phyloP scores from a whole-genome alignment of 305 asterid genomes.

The Ajuga reptans region DNA sequence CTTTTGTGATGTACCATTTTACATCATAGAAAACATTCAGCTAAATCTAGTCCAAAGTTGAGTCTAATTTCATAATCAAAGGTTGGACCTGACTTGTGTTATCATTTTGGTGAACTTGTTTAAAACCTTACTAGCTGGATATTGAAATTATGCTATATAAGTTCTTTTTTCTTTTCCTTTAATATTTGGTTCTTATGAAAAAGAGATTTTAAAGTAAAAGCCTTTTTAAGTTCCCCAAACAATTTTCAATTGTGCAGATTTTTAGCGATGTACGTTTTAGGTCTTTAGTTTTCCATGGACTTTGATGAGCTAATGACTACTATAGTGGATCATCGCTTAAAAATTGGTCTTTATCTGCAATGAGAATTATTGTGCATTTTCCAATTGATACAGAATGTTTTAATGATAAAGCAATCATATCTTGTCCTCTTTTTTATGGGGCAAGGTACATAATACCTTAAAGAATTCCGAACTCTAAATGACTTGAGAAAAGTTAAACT shows the following conservation, averaged over 20 bases:
- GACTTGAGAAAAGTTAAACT: background rate
- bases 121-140: background rate
- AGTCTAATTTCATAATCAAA: background rate
- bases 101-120: background rate
- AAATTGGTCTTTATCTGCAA: background rate
- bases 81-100: background rate
- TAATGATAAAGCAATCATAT: background rate
- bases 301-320: background rate
- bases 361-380: background rate
- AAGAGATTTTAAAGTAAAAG: background rate
- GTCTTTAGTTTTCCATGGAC: background rate
- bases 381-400: background rate
- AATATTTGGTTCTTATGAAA: too few relatives aligned
- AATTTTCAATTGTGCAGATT: background rate
- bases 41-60: background rate
- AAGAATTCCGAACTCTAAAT: background rate
- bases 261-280: background rate
- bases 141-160: too few relatives aligned
- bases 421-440: background rate
- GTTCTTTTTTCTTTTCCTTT: too few relatives aligned
- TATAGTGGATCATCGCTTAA: background rate
- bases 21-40: background rate
- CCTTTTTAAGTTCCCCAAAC: background rate
- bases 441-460: background rate
- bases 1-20: background rate